phyloP scores from a whole-genome alignment of 108 stramenopile genomes.

The Skeletonema tropicum region DNA sequence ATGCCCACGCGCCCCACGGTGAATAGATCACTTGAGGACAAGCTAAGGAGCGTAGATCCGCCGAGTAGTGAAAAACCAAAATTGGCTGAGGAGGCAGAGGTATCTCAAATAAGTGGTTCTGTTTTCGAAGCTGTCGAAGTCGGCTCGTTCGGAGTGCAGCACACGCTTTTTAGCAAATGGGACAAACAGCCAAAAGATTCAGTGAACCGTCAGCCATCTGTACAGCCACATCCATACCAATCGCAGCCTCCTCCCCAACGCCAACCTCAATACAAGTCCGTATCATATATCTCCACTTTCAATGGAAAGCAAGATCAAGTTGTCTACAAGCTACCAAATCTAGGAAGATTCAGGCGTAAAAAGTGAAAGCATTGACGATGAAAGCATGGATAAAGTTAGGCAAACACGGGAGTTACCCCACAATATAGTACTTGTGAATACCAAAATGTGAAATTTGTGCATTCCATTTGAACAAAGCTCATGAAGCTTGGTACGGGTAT shows the following conservation, averaged over 20 bases:
- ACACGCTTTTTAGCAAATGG: not conserved
- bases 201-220: not conserved
- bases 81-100: not conserved
- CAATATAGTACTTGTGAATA: not conserved
- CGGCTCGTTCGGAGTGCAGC: not conserved
- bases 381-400: not conserved
- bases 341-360: not conserved
- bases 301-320: not conserved
- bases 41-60: not conserved
- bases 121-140: constrained; percentile 4
- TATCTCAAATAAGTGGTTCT: constrained; percentile 2
- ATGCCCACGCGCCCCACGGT: not conserved
- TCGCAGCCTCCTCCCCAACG: not conserved
- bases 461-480: not conserved
- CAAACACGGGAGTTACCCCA: not conserved
- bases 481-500: too few relatives aligned
- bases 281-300: not conserved
- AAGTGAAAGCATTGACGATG: not conserved
- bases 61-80: not conserved
- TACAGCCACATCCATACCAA: not conserved
- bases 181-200: not conserved
- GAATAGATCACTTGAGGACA: not conserved
- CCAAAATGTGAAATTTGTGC: not conserved
- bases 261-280: not conserved
- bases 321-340: not conserved